Base-by-base conservation (phyloP, 108 stramenopile species). In the Nitzschia palea region DNA sequence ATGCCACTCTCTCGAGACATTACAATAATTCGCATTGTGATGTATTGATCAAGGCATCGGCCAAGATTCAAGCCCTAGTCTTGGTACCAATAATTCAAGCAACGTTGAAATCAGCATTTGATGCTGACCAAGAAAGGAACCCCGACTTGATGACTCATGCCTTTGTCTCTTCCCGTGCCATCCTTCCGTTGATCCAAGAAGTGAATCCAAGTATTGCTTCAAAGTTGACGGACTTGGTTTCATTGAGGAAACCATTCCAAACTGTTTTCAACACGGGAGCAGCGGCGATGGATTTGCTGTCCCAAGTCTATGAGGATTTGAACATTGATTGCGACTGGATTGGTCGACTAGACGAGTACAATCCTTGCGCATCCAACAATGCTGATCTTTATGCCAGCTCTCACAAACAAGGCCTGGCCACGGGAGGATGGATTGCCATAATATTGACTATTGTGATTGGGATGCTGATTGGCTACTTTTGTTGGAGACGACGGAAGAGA, bases 1-100 rank as follows among this genome's bases (percentile, higher is more conserved):
- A 14, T 8, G 14, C 37, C 10, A 8, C 37, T 8, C 10, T 14
- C 37, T 40, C 14, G n/a, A n/a, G n/a, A n/a, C n/a, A n/a, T n/a
- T n/a, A n/a, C n/a, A n/a, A n/a, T n/a, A n/a, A n/a, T n/a, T n/a
- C n/a, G n/a, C 37, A 71, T 30, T 90, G 89, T 59, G 73, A 62
- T 8, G 70, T 68, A 26, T 59, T 90, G 32, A 59, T 32, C 15
- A 79, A 73, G 40, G 71, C 78, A 3, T 52, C 68, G 2, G 48
- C 47, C 20, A 69, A 79, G 59, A 76, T 90, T 22, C 78, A 80
- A 30, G 58, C 71, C 44, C 58, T 81, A n/a, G 43, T 86, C 3
- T 53, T 73, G 22, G 74, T 83, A 37, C 84, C 84, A 1, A 27
- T 87, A 14, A 80, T 90, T 43, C 89, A 90, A 72, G 76, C 80